Evolutionary conservation across 2,329 filamentous ascomycete genomes (phyloP).

Genomic region (Pseudogymnoascus sp.): DNA sequence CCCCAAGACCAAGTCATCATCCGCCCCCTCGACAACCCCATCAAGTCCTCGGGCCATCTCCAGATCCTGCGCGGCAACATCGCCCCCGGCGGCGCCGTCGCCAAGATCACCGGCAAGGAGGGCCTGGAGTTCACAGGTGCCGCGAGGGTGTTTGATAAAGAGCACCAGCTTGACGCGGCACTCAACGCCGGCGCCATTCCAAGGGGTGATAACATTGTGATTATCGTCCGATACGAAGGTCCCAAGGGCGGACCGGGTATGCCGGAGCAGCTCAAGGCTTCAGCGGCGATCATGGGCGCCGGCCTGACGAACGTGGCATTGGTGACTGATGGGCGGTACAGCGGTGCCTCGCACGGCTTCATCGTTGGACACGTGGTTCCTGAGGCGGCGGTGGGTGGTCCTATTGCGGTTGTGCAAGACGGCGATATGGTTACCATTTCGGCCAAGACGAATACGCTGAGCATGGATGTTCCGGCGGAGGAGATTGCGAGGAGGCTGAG

Average conservation of each 20-base stretch:
- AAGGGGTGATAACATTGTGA: conserved; percentile 71
- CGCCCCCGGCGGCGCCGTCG: conserved; percentile 80
- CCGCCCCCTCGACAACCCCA: conserved; percentile 62
- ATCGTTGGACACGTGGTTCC: conserved; percentile 91
- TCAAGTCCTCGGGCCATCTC: conserved; percentile 78
- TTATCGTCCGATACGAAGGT: conserved; percentile 89
- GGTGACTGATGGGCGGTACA: conserved; percentile 87
- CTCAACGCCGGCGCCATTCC: conserved; percentile 61
- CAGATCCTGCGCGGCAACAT: conserved; percentile 83
- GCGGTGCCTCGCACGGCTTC: conserved; percentile 81
- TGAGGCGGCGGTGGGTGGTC: conserved; percentile 81
- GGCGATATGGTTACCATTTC: conserved; percentile 83
- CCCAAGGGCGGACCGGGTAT: conserved; percentile 91
- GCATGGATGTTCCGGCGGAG: conserved; percentile 57
- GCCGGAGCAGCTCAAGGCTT: conserved; percentile 88
- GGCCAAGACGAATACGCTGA: conserved; percentile 63
- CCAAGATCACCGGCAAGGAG: conserved; percentile 95
- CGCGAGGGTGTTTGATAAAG: conserved; percentile 80
- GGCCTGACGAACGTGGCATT: conserved; percentile 79
- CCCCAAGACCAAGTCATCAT: conserved; percentile 77
- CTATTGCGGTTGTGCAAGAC: conserved; percentile 72
- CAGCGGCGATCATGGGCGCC: conserved; percentile 86
- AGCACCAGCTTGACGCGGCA: conserved; percentile 67
- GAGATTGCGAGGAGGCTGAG: conserved; percentile 58
- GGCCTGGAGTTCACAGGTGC: conserved; percentile 72